Percentiles rank a stretch among this genome's conserved stretches.
Evolutionary conservation across 2,329 filamentous ascomycete genomes (phyloP).

Genomic region (Fusarium graminum): DNA sequence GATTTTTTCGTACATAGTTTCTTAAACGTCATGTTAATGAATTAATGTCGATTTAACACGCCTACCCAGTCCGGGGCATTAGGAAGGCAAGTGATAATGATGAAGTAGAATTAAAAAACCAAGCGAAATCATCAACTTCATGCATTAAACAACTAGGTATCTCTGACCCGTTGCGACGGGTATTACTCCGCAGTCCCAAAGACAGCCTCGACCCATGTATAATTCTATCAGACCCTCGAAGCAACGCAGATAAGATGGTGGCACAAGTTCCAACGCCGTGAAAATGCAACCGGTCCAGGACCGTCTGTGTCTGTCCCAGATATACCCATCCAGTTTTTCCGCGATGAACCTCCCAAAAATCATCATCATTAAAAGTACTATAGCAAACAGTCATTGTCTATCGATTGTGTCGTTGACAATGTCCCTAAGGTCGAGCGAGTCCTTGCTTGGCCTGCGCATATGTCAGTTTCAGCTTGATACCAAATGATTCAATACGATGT

Average conservation of each 20-base stretch:
- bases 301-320: conserved; percentile 39
- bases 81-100: not conserved
- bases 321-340: conserved; percentile 43
- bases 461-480: conserved; percentile 14
- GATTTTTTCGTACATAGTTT: conserved; percentile 7
- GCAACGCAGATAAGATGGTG: conserved; percentile 42
- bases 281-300: conserved; percentile 48
- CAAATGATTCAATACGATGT: not conserved
- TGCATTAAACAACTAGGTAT: conserved; percentile 50
- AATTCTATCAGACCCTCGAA: conserved; percentile 45
- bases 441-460: conserved; percentile 62
- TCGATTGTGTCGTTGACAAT: conserved; percentile 17
- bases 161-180: conserved; percentile 40
- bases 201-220: conserved; percentile 35
- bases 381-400: conserved; percentile 23
- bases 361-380: conserved; percentile 45
- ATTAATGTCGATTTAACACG: conserved; percentile 13
- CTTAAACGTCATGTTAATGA: conserved; percentile 11
- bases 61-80: not conserved
- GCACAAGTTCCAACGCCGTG: conserved; percentile 49
- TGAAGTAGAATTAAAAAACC: not conserved
- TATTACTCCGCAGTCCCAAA: conserved; percentile 44
- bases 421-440: conserved; percentile 58
- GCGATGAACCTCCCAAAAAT: conserved; percentile 40
- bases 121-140: conserved; percentile 42